Percentiles rank a stretch among this genome's conserved stretches.
phyloP scores from a whole-genome alignment of 768 basidiomycete species.

The Serendipita vermifera region DNA sequence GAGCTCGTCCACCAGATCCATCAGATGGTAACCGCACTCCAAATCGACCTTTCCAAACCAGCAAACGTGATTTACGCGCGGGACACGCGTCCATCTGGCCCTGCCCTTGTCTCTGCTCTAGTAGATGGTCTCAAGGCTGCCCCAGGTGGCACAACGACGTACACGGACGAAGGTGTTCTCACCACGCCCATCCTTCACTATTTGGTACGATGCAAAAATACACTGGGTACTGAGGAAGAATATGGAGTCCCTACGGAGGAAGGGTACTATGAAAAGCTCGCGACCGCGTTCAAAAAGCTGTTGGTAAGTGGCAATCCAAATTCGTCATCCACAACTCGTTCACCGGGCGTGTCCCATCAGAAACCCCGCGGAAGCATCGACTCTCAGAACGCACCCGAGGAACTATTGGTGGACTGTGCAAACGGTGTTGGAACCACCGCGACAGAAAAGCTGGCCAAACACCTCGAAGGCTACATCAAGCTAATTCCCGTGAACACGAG shows the following conservation, averaged over 20 bases:
- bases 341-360: neutral
- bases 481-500: conserved; percentile 59
- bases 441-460: conserved; percentile 44
- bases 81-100: conserved; percentile 86
- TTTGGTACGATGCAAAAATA: conserved; percentile 81
- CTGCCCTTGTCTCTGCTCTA: conserved; percentile 57
- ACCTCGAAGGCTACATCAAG: conserved; percentile 47
- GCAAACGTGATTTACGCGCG: conserved; percentile 79
- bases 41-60: conserved; percentile 69
- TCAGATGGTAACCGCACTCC: conserved; percentile 43
- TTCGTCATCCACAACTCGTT: conserved; percentile 1
- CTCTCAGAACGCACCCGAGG: too few species aligned
- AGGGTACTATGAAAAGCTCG: conserved; percentile 76
- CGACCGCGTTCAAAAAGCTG: conserved; percentile 70
- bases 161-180: conserved; percentile 64
- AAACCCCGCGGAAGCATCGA: neutral
- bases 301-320: conserved; percentile 54
- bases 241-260: conserved; percentile 72
- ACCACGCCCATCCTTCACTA: conserved; percentile 96
- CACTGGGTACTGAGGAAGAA: conserved; percentile 58
- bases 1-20: conserved; percentile 58
- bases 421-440: conserved; percentile 87
- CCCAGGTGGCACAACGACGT: conserved; percentile 24
- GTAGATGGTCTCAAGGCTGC: conserved; percentile 71
- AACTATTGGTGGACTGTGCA: conserved; percentile 85